These are phyloP conservation scores for Caryopteris hybrid DNA, from an alignment of 305 asterid genomes.

Conservation along the genomic window DNA sequence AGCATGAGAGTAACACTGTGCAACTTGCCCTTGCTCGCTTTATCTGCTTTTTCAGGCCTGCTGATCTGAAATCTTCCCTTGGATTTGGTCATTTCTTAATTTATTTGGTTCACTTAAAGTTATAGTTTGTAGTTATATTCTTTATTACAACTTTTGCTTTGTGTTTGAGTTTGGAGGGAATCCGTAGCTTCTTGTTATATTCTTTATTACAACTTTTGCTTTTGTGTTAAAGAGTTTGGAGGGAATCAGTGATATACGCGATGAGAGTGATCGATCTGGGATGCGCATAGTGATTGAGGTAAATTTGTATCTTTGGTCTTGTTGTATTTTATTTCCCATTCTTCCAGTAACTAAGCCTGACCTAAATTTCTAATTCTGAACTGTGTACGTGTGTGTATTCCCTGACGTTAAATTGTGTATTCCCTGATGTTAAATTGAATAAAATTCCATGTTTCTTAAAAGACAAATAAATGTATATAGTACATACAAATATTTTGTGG, in stretches of 20 bases:
- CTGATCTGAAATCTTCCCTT: not conserved
- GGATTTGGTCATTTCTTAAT: slow-evolving; percentile 1
- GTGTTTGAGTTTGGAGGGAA: slow-evolving; percentile 76
- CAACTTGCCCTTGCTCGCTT: not conserved
- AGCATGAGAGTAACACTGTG: not conserved
- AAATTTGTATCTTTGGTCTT: slow-evolving; percentile 20
- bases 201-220: slow-evolving; percentile 16
- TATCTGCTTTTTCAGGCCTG: slow-evolving; percentile 10
- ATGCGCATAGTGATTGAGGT: slow-evolving; percentile 99
- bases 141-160: slow-evolving; percentile 19
- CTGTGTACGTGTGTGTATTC: not conserved
- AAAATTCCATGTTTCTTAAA: no score
- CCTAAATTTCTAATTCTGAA: not conserved
- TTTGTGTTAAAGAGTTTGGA: slow-evolving; percentile 60
- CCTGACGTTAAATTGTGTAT: no score
- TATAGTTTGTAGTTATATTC: not conserved
- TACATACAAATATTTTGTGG: no score
- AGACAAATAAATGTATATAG: no score
- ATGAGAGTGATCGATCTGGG: slow-evolving; percentile 98
- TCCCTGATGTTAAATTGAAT: no score
- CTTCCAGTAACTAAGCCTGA: slow-evolving; percentile 9
- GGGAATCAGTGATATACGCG: slow-evolving; percentile 98
- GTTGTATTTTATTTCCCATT: slow-evolving; percentile 17
- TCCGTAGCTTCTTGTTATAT: no score
- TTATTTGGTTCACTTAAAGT: slow-evolving; percentile 17